phyloP scores from a whole-genome alignment of 2,329 filamentous ascomycete genomes.

The Beauveria sp. region DNA sequence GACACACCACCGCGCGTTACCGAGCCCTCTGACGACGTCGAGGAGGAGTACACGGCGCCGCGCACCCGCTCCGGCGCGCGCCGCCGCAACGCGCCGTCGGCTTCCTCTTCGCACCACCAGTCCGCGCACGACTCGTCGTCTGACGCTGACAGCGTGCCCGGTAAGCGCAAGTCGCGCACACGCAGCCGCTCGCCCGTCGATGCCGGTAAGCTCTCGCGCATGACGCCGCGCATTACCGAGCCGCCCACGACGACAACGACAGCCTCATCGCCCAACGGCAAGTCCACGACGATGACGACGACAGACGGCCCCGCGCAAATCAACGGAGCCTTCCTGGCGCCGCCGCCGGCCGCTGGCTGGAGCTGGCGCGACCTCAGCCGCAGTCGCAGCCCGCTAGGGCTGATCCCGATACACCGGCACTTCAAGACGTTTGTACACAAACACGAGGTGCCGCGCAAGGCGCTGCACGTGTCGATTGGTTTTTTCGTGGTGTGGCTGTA shows the following conservation, averaged over 20 bases:
- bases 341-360: slow-evolving; percentile 55
- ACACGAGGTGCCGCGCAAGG: slow-evolving; percentile 92
- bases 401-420: slow-evolving; percentile 90
- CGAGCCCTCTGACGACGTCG: slow-evolving; percentile 25
- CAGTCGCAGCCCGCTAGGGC: slow-evolving; percentile 82
- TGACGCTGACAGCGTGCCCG: slow-evolving; percentile 29
- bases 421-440: slow-evolving; percentile 91
- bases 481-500: slow-evolving; percentile 90
- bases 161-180: slow-evolving; percentile 55
- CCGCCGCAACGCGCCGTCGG: slow-evolving; percentile 49
- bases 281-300: slow-evolving; percentile 19
- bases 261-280: slow-evolving; percentile 13
- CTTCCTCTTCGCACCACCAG: slow-evolving; percentile 46
- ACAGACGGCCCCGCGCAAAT: slow-evolving; percentile 20
- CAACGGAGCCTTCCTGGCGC: slow-evolving; percentile 61
- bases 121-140: slow-evolving; percentile 40
- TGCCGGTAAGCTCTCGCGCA: slow-evolving; percentile 41
- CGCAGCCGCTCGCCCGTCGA: slow-evolving; percentile 63
- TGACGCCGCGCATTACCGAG: slow-evolving; percentile 39
- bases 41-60: slow-evolving; percentile 62
- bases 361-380: slow-evolving; percentile 84
- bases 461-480: slow-evolving; percentile 90
- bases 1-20: background rate
- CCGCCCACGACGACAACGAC: background rate
- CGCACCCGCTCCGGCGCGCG: slow-evolving; percentile 66